These are phyloP conservation scores for Chionographis japonica DNA, from an alignment of 106 monocot species.

Conservation along the genomic window DNA sequence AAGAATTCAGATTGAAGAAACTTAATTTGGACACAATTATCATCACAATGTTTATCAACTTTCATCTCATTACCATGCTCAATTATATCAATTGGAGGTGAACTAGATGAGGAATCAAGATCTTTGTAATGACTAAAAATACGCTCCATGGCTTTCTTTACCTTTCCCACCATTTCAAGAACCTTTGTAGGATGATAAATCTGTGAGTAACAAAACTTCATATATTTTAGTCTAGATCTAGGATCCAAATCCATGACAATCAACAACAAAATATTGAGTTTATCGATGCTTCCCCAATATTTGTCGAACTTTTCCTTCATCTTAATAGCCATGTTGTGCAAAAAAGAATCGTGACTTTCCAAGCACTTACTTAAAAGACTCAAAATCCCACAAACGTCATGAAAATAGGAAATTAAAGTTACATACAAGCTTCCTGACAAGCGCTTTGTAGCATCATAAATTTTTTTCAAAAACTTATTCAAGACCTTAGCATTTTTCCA, in stretches of 20 bases:
- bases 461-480: too few relatives aligned
- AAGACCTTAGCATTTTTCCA: too few relatives aligned
- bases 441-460: neutral
- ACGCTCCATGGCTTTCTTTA: neutral
- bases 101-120: neutral
- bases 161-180: neutral
- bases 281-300: slow-evolving; percentile 3
- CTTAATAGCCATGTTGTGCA: too few relatives aligned
- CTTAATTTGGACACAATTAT: neutral
- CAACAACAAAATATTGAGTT: slow-evolving; percentile 6
- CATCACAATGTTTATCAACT: neutral
- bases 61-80: neutral
- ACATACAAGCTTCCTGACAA: slow-evolving; percentile 1
- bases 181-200: neutral
- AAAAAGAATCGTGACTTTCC: neutral
- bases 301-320: too few relatives aligned
- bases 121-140: neutral
- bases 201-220: neutral
- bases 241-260: too few relatives aligned
- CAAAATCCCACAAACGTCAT: neutral
- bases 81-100: neutral
- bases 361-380: neutral
- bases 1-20: neutral
- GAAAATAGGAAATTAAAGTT: neutral
- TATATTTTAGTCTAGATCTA: slow-evolving; percentile 10